A percentile compares a stretch with the other conserved stretches of the same genome.
These are phyloP conservation scores for Trichosporon coremiiforme DNA, from an alignment of 1,284 basidiomycete species.

Conservation along the genomic window DNA sequence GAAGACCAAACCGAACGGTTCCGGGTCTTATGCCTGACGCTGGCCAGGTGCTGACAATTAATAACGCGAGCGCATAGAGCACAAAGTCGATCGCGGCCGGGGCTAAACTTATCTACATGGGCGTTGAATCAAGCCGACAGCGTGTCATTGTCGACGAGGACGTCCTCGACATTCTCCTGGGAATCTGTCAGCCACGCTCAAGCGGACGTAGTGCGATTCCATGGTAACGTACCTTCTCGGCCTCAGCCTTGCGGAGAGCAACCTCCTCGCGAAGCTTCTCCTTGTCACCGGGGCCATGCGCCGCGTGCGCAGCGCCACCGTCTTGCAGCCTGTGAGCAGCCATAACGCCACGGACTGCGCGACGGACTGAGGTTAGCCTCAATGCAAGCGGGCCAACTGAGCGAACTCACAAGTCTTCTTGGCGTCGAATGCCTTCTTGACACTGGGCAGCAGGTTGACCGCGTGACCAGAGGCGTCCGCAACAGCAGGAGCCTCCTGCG, in stretches of 20 bases:
- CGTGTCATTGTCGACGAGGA: conserved; percentile 25
- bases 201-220: neutral
- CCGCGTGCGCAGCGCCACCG: conserved; percentile 49
- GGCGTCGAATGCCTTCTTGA: conserved; percentile 85
- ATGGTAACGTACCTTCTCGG: conserved; percentile 64
- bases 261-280: conserved; percentile 66
- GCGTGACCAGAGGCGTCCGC: conserved; percentile 67
- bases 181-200: conserved; percentile 5
- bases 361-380: conserved; percentile 65
- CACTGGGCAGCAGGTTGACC: conserved; percentile 80
- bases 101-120: neutral
- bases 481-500: conserved; percentile 56
- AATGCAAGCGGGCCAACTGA: neutral
- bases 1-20: neutral
- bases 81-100: neutral
- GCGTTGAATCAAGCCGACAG: conserved; percentile 1
- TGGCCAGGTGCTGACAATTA: too few species aligned
- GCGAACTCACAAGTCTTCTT: conserved; percentile 72
- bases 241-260: conserved; percentile 74
- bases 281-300: conserved; percentile 61
- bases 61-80: neutral
- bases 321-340: conserved; percentile 74
- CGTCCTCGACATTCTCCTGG: conserved; percentile 47
- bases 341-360: conserved; percentile 80
- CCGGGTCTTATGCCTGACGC: neutral